Evolutionary conservation across 495 filamentous ascomycete species (phyloP).

Genomic region (Sabuloglossum arenarium): DNA sequence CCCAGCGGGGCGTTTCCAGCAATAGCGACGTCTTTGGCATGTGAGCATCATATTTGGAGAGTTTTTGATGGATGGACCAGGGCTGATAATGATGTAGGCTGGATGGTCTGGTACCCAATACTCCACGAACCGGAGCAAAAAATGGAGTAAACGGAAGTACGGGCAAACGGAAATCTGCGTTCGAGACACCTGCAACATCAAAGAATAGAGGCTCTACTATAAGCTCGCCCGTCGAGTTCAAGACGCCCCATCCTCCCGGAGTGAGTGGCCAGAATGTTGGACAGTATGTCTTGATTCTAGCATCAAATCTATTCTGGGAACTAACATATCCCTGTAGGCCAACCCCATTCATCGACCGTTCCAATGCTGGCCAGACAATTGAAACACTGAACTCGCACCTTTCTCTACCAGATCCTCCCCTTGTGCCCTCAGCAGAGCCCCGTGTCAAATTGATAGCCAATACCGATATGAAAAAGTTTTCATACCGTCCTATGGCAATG

Average conservation of each 20-base stretch:
- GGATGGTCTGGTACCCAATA: slow-evolving; percentile 56
- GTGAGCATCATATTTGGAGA: slow-evolving; percentile 24
- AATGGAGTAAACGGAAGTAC: slow-evolving; percentile 28
- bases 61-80: neutral
- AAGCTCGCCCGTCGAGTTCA: slow-evolving; percentile 23
- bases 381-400: slow-evolving; percentile 71
- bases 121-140: slow-evolving; percentile 28
- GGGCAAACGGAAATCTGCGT: slow-evolving; percentile 39
- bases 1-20: slow-evolving; percentile 38
- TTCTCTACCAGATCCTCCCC: slow-evolving; percentile 41
- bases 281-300: neutral
- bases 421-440: slow-evolving; percentile 48
- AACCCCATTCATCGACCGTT: slow-evolving; percentile 46
- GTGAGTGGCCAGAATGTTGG: slow-evolving; percentile 1
- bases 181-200: slow-evolving; percentile 31
- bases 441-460: slow-evolving; percentile 66
- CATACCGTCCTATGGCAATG: slow-evolving; percentile 84
- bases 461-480: slow-evolving; percentile 72
- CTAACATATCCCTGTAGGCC: slow-evolving; percentile 15
- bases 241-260: slow-evolving; percentile 10
- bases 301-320: neutral
- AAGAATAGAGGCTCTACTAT: slow-evolving; percentile 26
- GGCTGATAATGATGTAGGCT: slow-evolving; percentile 26
- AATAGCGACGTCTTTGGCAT: slow-evolving; percentile 63
- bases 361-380: slow-evolving; percentile 54